A percentile compares a stretch with the other conserved stretches of the same genome.
Evolutionary conservation across 495 filamentous ascomycete species (phyloP).

Genomic region (Aspergillus panamensis): DNA sequence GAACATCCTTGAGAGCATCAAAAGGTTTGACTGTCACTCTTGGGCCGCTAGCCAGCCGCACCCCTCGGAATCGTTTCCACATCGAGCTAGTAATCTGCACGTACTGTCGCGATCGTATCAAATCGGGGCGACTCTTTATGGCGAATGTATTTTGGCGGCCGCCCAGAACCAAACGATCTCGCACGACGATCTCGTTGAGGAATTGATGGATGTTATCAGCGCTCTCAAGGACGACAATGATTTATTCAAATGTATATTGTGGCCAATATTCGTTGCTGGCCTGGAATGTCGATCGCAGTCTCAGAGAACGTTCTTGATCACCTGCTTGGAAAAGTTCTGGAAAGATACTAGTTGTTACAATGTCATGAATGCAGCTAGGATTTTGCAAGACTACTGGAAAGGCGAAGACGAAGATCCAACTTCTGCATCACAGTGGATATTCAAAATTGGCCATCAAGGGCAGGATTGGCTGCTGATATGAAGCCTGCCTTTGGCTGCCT

Average conservation of each 20-base stretch:
- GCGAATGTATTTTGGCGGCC: slow-evolving; percentile 30
- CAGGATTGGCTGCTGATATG: slow-evolving; percentile 44
- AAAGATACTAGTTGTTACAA: slow-evolving; percentile 37
- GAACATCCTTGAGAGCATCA: slow-evolving; percentile 23
- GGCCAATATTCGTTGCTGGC: slow-evolving; percentile 57
- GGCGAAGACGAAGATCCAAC: slow-evolving; percentile 8
- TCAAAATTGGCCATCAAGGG: slow-evolving; percentile 33
- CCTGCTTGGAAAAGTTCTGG: slow-evolving; percentile 37
- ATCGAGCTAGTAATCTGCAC: slow-evolving; percentile 24
- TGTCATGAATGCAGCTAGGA: slow-evolving; percentile 30
- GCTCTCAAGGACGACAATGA: slow-evolving; percentile 42
- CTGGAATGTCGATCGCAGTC: slow-evolving; percentile 38
- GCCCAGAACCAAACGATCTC: slow-evolving; percentile 14
- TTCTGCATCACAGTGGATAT: slow-evolving; percentile 33
- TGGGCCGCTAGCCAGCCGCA: slow-evolving; percentile 36
- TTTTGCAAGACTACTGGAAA: slow-evolving; percentile 23
- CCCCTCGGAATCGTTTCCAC: slow-evolving; percentile 24
- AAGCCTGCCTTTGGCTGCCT: not conserved
- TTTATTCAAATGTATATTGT: slow-evolving; percentile 54
- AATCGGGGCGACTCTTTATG: slow-evolving; percentile 32
- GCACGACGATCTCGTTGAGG: slow-evolving; percentile 33
- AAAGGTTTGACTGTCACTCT: slow-evolving; percentile 32
- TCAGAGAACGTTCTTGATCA: slow-evolving; percentile 29
- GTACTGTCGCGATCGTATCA: slow-evolving; percentile 30
- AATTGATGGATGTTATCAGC: slow-evolving; percentile 43